Evolutionary conservation across 208 protist genomes (phyloP).

Genomic region (Crithidia fasciculata): DNA sequence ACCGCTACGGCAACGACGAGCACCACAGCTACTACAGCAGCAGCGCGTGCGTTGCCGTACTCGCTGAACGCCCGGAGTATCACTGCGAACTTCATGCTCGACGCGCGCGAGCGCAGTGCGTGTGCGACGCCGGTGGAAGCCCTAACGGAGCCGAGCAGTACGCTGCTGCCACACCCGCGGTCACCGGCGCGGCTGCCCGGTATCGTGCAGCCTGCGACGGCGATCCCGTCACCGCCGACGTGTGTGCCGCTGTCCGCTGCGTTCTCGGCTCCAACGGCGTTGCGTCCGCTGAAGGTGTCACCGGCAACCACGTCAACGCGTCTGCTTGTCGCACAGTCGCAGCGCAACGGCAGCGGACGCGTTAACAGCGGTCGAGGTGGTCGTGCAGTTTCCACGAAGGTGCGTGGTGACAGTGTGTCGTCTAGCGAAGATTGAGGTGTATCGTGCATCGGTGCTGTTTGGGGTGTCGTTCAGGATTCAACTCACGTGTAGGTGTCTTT

Average conservation of each 20-base stretch:
- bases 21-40: not conserved
- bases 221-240: not conserved
- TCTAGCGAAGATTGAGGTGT: not conserved
- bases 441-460: not conserved
- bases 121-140: not conserved
- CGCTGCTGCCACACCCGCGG: not conserved
- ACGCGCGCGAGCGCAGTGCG: constrained; percentile 5
- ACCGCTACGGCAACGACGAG: not conserved
- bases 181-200: constrained; percentile 9
- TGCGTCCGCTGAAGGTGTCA: not conserved
- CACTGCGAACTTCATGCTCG: not conserved
- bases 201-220: not conserved
- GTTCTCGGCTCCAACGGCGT: not conserved
- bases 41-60: not conserved
- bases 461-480: too few relatives aligned
- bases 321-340: not conserved
- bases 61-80: not conserved
- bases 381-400: not conserved
- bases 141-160: not conserved
- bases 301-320: not conserved
- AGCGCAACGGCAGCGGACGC: not conserved
- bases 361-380: not conserved
- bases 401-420: too few relatives aligned
- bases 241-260: not conserved
- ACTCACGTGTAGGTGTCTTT: too few relatives aligned